Evolutionary conservation across 2,329 filamentous ascomycete species (phyloP).

Genomic region (Trichoderma lentiforme): DNA sequence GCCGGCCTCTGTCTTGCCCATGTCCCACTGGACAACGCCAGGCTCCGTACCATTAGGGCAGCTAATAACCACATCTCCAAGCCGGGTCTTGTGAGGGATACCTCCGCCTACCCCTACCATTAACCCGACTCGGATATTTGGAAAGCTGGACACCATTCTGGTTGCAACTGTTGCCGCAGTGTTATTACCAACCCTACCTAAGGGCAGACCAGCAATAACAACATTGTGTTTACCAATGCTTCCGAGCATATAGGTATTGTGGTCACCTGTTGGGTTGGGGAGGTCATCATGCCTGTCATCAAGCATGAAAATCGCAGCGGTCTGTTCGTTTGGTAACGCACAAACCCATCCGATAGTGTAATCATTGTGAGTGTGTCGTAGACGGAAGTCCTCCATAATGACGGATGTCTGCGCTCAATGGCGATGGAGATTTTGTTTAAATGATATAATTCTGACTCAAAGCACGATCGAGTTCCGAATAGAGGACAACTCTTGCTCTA

Average conservation of each 20-base stretch:
- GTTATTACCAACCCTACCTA: constrained; percentile 29
- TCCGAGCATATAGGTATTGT: constrained; percentile 26
- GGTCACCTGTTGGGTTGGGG: constrained; percentile 7
- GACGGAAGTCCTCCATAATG: background rate
- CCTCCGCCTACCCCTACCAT: constrained; percentile 26
- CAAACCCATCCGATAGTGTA: constrained; percentile 29
- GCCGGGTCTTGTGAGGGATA: constrained; percentile 19
- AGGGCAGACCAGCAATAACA: constrained; percentile 31
- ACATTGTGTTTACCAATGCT: constrained; percentile 30
- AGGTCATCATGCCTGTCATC: constrained; percentile 21
- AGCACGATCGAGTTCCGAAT: background rate
- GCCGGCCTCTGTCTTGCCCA: background rate
- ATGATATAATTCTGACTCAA: background rate
- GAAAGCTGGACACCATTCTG: constrained; percentile 33
- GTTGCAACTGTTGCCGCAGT: constrained; percentile 31
- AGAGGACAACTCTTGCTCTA: background rate
- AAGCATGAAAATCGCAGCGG: constrained; percentile 23
- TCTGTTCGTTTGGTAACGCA: constrained; percentile 23
- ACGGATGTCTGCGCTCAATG: background rate
- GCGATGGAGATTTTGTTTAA: background rate
- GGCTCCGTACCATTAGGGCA: background rate
- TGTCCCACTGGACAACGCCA: background rate
- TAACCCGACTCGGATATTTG: constrained; percentile 22
- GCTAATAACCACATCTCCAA: constrained; percentile 25
- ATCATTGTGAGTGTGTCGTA: background rate